Conservation (phyloP, 2,329 filamentous ascomycete genomes). For the Fusarium devonianum region DNA sequence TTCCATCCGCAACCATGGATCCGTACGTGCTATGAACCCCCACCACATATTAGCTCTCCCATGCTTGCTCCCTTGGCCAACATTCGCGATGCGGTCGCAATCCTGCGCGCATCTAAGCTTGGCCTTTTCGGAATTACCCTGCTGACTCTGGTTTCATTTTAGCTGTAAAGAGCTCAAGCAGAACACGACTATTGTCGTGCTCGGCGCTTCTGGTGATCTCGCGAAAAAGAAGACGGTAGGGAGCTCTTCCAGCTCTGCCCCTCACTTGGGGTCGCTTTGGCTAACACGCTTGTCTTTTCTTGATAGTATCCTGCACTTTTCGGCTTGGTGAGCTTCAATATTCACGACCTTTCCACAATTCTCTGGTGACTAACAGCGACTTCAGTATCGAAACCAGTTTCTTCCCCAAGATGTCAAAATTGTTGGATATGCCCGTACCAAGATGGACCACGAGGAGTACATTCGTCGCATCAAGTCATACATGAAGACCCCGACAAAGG, state of each 20-base stretch:
- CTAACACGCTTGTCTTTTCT: constrained; percentile 34
- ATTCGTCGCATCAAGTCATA: constrained; percentile 94
- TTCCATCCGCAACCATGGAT: constrained; percentile 37
- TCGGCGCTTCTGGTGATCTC: constrained; percentile 95
- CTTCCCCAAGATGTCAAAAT: constrained; percentile 96
- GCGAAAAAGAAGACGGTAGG: constrained; percentile 99
- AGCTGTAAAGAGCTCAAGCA: constrained; percentile 91
- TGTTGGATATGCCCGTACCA: constrained; percentile 97
- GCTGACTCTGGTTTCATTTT: constrained; percentile 22
- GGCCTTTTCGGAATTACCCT: constrained; percentile 5
- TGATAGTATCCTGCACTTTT: constrained; percentile 92
- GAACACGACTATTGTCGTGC: constrained; percentile 95
- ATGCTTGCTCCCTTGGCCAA: constrained; percentile 24
- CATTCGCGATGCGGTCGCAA: constrained; percentile 26
- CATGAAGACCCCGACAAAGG: constrained; percentile 98
- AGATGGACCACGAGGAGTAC: constrained; percentile 98
- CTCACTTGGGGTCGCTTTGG: constrained; percentile 15
- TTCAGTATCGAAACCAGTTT: constrained; percentile 96
- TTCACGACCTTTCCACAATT: background rate
- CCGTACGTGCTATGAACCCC: constrained; percentile 39
- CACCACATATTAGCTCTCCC: constrained; percentile 35
- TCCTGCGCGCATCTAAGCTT: background rate
- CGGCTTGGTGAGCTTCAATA: constrained; percentile 77
- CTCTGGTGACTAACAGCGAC: constrained; percentile 13
- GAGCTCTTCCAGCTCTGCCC: constrained; percentile 23